These are phyloP conservation scores for Thamnidium elegans DNA, from an alignment of 192 early-diverging fungal species.

Conservation along the genomic window DNA sequence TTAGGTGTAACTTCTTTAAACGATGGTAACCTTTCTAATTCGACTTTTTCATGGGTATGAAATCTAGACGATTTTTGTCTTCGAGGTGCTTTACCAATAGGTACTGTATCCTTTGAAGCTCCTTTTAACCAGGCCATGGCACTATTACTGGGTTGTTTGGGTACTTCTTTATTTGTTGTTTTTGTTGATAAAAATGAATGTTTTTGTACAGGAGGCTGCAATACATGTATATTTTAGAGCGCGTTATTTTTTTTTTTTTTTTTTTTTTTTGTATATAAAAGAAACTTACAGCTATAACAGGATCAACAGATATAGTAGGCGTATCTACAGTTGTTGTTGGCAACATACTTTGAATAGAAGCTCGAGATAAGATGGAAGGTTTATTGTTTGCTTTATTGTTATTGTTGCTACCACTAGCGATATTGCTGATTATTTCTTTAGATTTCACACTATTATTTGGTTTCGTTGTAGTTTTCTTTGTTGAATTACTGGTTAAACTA, in stretches of 20 bases:
- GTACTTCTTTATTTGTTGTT: background rate
- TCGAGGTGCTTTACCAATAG: conserved; percentile 74
- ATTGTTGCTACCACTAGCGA: too few species aligned
- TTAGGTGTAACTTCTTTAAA: conserved; percentile 79
- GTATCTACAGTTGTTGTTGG: background rate
- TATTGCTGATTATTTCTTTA: too few species aligned
- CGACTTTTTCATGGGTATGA: conserved; percentile 67
- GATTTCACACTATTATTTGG: too few species aligned
- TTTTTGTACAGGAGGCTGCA: background rate
- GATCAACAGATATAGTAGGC: too few species aligned
- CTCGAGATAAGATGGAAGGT: conserved; percentile 7
- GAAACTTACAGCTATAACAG: background rate
- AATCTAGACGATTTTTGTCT: conserved; percentile 87
- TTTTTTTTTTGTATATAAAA: background rate
- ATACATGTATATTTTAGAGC: too few species aligned
- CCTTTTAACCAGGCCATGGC: conserved; percentile 48
- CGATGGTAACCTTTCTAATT: conserved; percentile 70
- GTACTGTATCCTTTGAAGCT: conserved; percentile 66
- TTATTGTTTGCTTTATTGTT: background rate
- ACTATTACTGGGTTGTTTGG: conserved; percentile 2
- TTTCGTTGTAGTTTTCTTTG: background rate
- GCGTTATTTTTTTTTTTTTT: too few species aligned
- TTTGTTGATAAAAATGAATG: background rate
- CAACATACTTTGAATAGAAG: conserved; percentile 10
- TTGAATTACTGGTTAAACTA: background rate